Evolutionary conservation across 2,329 filamentous ascomycete genomes (phyloP), one percentile per base, ranked within the genome.

Genomic region (Xylaria sp.): DNA sequence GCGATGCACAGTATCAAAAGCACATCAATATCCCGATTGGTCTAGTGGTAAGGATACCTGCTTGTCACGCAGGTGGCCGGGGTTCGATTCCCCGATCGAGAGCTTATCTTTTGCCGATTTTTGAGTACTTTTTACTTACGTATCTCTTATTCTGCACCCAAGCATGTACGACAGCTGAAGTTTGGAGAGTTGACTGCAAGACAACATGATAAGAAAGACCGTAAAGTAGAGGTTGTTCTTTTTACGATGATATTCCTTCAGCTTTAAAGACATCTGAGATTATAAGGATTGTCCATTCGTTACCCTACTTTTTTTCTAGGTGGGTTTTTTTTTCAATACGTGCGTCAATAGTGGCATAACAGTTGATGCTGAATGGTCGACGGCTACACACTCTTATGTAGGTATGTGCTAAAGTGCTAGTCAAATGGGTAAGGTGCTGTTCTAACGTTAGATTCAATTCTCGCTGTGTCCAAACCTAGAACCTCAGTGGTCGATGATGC

Each of bases 71-170:
- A 73, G 74, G 74, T 75, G 75, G 72, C 75, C 75, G 75, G 75
- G 75, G 75, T 77, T 77, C 75, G 72, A 77, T 77, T 76, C 75
- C 77, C 77, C 77, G 77, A 78, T 78, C 76, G 76, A 78, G 76
- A 78, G 76, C 50, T n/a, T 62, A 3, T 62, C 42, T 64, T 48
- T 51, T 45, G 8, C 30, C 24, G 11, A 47, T 32, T 51, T 51
- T 36, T 56, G 24, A 27, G 24, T 27, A 27, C 24, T 27, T 27
- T 27, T 27, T 27, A 27, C 24, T 27, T 27, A 27, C 24, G 4
- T 27, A 27, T 27, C 24, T 2, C 24, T 27, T 27, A 27, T 27
- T 27, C 24, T 27, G 4, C 24, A n/a, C n/a, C n/a, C n/a, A n/a
- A n/a, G n/a, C n/a, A n/a, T n/a, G n/a, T n/a, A n/a, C n/a, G n/a